Conservation (phyloP, 805 yeast species). For the Ogataea salicorniae region DNA sequence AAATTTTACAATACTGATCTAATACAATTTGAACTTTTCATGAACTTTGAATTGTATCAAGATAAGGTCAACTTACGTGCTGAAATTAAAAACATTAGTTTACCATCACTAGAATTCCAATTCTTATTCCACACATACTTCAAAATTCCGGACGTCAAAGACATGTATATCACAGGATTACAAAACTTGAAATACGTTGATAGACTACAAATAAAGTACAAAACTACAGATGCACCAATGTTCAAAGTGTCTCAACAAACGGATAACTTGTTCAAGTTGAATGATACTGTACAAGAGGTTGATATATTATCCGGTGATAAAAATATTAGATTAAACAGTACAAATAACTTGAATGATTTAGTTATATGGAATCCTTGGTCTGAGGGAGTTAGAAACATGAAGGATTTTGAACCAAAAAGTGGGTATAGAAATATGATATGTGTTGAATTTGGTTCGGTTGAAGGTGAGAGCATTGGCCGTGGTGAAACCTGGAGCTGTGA, state of each 20-base stretch:
- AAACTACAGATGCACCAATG: slow-evolving; percentile 10
- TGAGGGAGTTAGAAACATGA: slow-evolving; percentile 10
- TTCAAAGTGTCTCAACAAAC: slow-evolving; percentile 10
- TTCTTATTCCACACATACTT: slow-evolving; percentile 19
- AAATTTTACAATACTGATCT: slow-evolving; percentile 4
- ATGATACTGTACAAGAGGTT: slow-evolving; percentile 1
- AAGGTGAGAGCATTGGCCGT: slow-evolving; percentile 5
- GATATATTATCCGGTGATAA: slow-evolving; percentile 16
- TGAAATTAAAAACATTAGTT: slow-evolving; percentile 7
- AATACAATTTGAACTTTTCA: slow-evolving; percentile 10
- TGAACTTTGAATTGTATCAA: slow-evolving; percentile 7
- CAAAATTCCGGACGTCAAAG: slow-evolving; percentile 12
- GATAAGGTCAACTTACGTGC: slow-evolving; percentile 3
- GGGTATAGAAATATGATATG: slow-evolving; percentile 16
- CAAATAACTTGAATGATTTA: slow-evolving; percentile 10
- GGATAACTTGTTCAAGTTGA: slow-evolving; percentile 10
- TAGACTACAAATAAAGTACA: slow-evolving; percentile 6
- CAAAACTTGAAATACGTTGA: slow-evolving; percentile 11
- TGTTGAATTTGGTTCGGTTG: slow-evolving; percentile 18
- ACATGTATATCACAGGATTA: slow-evolving; percentile 17
- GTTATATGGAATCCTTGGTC: slow-evolving; percentile 22
- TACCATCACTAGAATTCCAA: slow-evolving; percentile 15
- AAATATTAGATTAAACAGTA: slow-evolving; percentile 9
- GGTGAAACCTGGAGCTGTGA: slow-evolving; percentile 13
- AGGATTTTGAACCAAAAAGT: slow-evolving; percentile 17